These are phyloP conservation scores for Penicillium sp. DNA, from an alignment of 2,329 filamentous ascomycete genomes.

Conservation along the genomic window DNA sequence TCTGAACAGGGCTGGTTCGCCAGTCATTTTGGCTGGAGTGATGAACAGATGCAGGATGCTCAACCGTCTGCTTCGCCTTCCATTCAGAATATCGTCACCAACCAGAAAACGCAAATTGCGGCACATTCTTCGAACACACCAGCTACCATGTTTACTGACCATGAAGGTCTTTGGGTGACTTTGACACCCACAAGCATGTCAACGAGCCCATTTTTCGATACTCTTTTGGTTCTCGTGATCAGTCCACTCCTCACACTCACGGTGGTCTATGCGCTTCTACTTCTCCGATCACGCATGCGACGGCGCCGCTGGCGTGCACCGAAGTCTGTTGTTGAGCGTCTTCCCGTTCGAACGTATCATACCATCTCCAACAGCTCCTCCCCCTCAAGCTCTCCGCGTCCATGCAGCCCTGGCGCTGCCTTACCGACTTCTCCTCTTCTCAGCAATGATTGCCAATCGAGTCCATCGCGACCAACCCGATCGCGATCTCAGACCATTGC, in stretches of 20 bases:
- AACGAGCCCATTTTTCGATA: conserved; percentile 92
- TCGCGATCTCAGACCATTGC: conserved; percentile 40
- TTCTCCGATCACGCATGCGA: conserved; percentile 84
- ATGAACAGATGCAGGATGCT: conserved; percentile 14
- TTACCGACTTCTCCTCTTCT: conserved; percentile 81
- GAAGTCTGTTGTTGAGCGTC: conserved; percentile 88
- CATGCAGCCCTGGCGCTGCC: conserved; percentile 63
- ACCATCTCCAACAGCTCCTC: conserved; percentile 68
- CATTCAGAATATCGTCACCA: conserved; percentile 9
- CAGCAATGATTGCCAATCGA: conserved; percentile 31
- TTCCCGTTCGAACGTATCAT: conserved; percentile 95
- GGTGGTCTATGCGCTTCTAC: conserved; percentile 84
- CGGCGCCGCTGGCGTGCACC: conserved; percentile 93
- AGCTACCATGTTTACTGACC: conserved; percentile 47
- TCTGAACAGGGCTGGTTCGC: conserved; percentile 35
- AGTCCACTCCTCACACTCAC: conserved; percentile 90
- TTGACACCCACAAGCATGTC: conserved; percentile 86
- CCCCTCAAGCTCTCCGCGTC: conserved; percentile 55
- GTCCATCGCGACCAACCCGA: conserved; percentile 29
- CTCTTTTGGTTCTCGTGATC: conserved; percentile 90
- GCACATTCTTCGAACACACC: conserved; percentile 14
- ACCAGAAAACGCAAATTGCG: conserved; percentile 19
- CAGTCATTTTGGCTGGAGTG: conserved; percentile 32
- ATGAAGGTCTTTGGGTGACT: conserved; percentile 92
- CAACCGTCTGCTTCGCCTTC: conserved; percentile 14